phyloP scores from a whole-genome alignment of 495 filamentous ascomycete species.

The Pseudomonodictys pantanalensis region DNA sequence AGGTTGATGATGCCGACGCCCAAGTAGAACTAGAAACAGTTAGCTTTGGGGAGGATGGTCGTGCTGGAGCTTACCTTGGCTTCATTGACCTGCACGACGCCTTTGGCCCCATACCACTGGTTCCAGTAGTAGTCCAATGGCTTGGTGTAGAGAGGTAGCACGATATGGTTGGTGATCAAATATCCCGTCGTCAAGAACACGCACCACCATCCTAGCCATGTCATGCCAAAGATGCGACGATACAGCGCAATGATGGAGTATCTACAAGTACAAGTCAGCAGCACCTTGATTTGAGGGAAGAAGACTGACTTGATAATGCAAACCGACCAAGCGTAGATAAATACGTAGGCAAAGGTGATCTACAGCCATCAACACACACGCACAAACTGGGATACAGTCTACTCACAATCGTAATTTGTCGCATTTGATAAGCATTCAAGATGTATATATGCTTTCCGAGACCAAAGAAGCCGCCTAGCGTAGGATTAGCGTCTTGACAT shows the following conservation, averaged over 20 bases:
- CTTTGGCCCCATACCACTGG: conserved; percentile 9
- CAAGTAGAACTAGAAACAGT: conserved; percentile 6
- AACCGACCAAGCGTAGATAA: conserved; percentile 11
- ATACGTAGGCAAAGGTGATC: conserved; percentile 14
- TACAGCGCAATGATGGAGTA: conserved; percentile 3
- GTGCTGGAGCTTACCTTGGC: background rate
- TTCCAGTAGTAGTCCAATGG: conserved; percentile 7
- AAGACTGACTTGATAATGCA: conserved; percentile 4
- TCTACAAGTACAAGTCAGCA: no score
- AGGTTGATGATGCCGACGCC: conserved; percentile 11
- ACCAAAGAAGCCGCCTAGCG: conserved; percentile 10
- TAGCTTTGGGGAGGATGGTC: background rate
- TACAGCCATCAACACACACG: background rate
- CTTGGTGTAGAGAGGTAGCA: conserved; percentile 11
- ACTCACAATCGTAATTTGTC: conserved; percentile 2
- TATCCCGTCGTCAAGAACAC: conserved; percentile 10
- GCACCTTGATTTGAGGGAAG: no score
- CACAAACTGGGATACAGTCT: background rate
- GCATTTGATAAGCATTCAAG: conserved; percentile 1
- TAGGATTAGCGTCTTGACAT: background rate
- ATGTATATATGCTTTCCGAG: conserved; percentile 7
- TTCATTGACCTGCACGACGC: conserved; percentile 8
- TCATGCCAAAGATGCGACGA: conserved; percentile 13
- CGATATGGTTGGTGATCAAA: conserved; percentile 12
- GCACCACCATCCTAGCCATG: conserved; percentile 11